Percentiles rank a stretch among this genome's conserved stretches.
Conservation (phyloP, 768 basidiomycete genomes). For the Mycena galericulata region DNA sequence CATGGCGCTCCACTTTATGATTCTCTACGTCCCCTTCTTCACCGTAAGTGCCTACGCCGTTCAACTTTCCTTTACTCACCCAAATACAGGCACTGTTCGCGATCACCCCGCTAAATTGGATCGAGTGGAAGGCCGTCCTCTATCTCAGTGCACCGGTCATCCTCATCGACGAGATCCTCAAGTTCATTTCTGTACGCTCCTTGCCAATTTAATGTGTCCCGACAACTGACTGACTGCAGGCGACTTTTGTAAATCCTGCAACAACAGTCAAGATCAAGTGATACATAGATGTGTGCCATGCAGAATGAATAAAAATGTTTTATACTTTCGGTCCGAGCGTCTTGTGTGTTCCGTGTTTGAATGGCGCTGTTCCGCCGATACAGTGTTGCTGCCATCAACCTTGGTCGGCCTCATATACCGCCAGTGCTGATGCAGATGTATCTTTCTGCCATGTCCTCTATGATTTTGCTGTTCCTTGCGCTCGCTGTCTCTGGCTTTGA, state of each 20-base stretch:
- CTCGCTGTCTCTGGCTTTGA: conserved; percentile 3
- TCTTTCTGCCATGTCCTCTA: conserved; percentile 7
- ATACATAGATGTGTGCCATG: conserved; percentile 23
- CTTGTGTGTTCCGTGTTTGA: neutral
- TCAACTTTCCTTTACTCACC: conserved; percentile 5
- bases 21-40: conserved; percentile 98
- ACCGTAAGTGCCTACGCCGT: conserved; percentile 64
- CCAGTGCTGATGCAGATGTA: neutral
- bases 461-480: conserved; percentile 6
- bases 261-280: conserved; percentile 55
- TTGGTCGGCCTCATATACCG: neutral
- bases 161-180: conserved; percentile 90
- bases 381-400: neutral
- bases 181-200: conserved; percentile 77
- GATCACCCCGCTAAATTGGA: conserved; percentile 94
- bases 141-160: conserved; percentile 90
- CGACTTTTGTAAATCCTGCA: conserved; percentile 62
- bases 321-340: neutral
- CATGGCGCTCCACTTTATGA: conserved; percentile 94
- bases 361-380: neutral
- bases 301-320: conserved; percentile 27
- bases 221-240: conserved; percentile 43
- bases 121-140: conserved; percentile 95
- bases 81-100: conserved; percentile 81
- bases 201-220: neutral